A percentile compares a stretch with the other conserved stretches of the same genome.
phyloP scores from a whole-genome alignment of 805 yeast genomes.

The Saturnispora bothae region DNA sequence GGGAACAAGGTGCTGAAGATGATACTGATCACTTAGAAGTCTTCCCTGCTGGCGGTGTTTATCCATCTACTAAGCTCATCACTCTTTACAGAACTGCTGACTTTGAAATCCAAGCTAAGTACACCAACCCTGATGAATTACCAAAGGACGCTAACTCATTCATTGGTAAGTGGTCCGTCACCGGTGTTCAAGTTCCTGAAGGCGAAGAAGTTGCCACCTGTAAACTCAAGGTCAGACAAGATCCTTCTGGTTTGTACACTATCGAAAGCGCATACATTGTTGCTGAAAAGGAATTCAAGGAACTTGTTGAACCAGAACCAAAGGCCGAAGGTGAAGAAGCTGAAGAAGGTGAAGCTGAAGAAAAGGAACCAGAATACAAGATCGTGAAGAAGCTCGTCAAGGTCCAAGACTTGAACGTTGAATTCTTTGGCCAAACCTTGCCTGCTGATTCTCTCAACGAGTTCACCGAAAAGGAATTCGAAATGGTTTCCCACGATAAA shows the following conservation, averaged over 20 bases:
- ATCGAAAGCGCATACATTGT: slow-evolving; percentile 92
- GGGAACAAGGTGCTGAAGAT: slow-evolving; percentile 92
- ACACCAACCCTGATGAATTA: slow-evolving; percentile 63
- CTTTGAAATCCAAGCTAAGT: slow-evolving; percentile 76
- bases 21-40: slow-evolving; percentile 88
- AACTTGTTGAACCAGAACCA: slow-evolving; percentile 60
- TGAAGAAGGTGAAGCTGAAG: slow-evolving; percentile 31
- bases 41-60: slow-evolving; percentile 85
- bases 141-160: slow-evolving; percentile 57
- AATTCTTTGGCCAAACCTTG: slow-evolving; percentile 52
- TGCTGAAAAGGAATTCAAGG: slow-evolving; percentile 83
- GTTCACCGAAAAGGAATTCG: slow-evolving; percentile 72
- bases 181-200: slow-evolving; percentile 72
- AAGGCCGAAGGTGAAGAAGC: slow-evolving; percentile 20
- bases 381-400: slow-evolving; percentile 90
- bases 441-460: slow-evolving; percentile 44
- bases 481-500: slow-evolving; percentile 83
- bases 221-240: slow-evolving; percentile 92
- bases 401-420: slow-evolving; percentile 66
- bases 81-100: slow-evolving; percentile 88
- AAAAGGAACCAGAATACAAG: slow-evolving; percentile 75
- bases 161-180: slow-evolving; percentile 77
- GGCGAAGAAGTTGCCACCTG: slow-evolving; percentile 73
- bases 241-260: slow-evolving; percentile 90
- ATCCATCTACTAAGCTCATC: slow-evolving; percentile 93